A percentile compares a stretch with the other conserved stretches of the same genome.
Conservation (phyloP, 768 basidiomycete species). For the Xanthoconium purpureum region DNA sequence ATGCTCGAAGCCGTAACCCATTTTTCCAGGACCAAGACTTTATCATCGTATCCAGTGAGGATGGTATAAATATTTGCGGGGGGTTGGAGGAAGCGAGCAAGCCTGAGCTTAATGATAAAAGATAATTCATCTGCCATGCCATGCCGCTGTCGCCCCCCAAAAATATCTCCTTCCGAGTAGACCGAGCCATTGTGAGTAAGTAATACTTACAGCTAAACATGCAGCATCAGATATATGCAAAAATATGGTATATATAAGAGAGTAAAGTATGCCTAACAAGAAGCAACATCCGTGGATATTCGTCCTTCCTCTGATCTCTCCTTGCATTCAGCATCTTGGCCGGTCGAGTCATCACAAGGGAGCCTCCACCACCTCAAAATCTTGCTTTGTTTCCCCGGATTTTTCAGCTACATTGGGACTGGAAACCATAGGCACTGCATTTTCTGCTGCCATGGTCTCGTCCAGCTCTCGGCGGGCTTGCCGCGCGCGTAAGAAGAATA, state of each 20-base stretch:
- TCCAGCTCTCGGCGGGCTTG: constrained; percentile 65
- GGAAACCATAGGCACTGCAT: neutral
- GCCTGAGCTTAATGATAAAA: too few species aligned
- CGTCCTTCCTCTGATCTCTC: neutral
- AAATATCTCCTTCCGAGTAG: too few species aligned
- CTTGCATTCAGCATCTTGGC: neutral
- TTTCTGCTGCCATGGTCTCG: constrained; percentile 42
- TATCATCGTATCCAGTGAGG: too few species aligned
- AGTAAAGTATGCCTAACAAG: too few species aligned
- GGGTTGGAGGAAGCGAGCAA: too few species aligned
- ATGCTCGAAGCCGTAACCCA: too few species aligned
- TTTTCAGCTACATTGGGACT: neutral
- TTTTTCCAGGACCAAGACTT: too few species aligned
- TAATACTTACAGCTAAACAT: too few species aligned
- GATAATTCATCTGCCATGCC: too few species aligned
- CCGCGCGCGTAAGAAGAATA: constrained; percentile 56
- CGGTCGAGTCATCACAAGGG: neutral
- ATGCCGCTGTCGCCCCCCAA: too few species aligned
- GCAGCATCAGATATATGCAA: neutral
- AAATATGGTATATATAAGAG: neutral
- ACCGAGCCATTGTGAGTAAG: too few species aligned
- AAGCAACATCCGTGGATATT: neutral
- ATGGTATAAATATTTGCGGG: too few species aligned
- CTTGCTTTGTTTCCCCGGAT: neutral
- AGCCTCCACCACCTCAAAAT: neutral